Conservation (phyloP, 768 basidiomycete species). For the Rossbeevera mucosa region DNA sequence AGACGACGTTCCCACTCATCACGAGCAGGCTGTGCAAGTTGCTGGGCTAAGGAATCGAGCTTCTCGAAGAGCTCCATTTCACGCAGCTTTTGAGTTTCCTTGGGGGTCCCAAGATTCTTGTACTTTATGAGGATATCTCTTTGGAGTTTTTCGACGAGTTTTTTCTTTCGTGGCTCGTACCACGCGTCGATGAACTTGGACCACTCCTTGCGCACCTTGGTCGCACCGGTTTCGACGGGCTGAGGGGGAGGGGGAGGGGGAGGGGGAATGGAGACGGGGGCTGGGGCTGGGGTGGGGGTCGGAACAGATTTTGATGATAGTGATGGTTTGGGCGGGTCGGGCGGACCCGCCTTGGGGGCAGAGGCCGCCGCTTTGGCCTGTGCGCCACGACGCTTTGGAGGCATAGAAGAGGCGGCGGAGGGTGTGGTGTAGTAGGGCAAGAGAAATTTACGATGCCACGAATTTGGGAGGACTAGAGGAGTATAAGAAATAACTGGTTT, state of each 20-base stretch:
- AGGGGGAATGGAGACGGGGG: not conserved
- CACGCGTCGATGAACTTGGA: constrained; percentile 23
- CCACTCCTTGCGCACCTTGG: constrained; percentile 32
- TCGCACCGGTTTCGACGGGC: constrained; percentile 17
- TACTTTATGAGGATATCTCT: constrained; percentile 30
- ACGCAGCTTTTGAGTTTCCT: constrained; percentile 27
- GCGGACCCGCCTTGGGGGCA: constrained; percentile 9
- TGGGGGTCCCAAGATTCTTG: constrained; percentile 23
- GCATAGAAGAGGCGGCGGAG: constrained; percentile 13
- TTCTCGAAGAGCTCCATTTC: constrained; percentile 27
- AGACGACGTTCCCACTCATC: constrained; percentile 33
- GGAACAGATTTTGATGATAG: constrained; percentile 13
- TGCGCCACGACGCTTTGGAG: constrained; percentile 27
- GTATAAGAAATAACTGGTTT: constrained; percentile 16
- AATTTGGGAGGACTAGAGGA: constrained; percentile 10
- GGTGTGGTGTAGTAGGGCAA: not conserved
- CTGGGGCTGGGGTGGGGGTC: constrained; percentile 3
- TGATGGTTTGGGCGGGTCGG: constrained; percentile 9
- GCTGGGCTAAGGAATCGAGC: constrained; percentile 18
- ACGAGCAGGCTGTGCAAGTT: constrained; percentile 29
- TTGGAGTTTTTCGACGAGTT: constrained; percentile 27
- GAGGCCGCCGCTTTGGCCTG: constrained; percentile 16
- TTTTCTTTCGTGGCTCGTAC: constrained; percentile 31
- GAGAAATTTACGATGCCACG: constrained; percentile 16
- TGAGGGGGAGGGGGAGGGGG: constrained; percentile 15